A percentile compares a stretch with the other conserved stretches of the same genome.
Evolutionary conservation across 75 land plant genomes (phyloP).

Genomic region (Ceratopteris richardii): DNA sequence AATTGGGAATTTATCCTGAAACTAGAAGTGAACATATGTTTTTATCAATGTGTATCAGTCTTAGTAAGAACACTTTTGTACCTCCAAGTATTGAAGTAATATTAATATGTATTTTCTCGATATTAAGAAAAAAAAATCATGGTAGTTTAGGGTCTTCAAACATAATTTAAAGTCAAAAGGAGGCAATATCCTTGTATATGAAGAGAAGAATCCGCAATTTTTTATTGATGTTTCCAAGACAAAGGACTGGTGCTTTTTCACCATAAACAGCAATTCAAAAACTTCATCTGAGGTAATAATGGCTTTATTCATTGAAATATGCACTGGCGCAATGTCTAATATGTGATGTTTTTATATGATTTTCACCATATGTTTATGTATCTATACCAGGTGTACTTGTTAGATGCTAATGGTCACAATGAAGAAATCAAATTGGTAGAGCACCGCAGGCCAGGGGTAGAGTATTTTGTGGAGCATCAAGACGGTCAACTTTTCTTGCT

Average conservation of each 20-base stretch:
- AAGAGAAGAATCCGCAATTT: conserved; percentile 56
- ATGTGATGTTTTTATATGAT: too few species aligned
- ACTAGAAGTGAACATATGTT: too few species aligned
- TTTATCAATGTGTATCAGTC: too few species aligned
- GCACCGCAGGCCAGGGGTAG: conserved; percentile 55
- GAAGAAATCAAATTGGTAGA: conserved; percentile 40
- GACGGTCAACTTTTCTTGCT: conserved; percentile 72
- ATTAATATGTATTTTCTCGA: too few species aligned
- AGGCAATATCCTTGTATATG: conserved; percentile 40
- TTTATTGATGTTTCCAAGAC: conserved; percentile 93
- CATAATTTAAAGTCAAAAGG: conserved; percentile 34
- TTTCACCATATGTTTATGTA: too few species aligned
- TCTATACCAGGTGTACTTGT: conserved; percentile 60
- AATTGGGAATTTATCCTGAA: too few species aligned
- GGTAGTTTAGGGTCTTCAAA: conserved; percentile 54
- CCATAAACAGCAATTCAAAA: conserved; percentile 88
- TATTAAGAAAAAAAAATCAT: too few species aligned
- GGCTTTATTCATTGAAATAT: too few species aligned
- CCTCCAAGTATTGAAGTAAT: too few species aligned
- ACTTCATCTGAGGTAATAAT: conserved; percentile 90
- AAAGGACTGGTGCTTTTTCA: conserved; percentile 80
- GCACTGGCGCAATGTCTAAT: too few species aligned
- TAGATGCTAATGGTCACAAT: conserved; percentile 47
- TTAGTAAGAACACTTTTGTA: too few species aligned
- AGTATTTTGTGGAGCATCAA: conserved; percentile 93